phyloP scores from a whole-genome alignment of 1,284 basidiomycete species.

The Pterulicium gracile region DNA sequence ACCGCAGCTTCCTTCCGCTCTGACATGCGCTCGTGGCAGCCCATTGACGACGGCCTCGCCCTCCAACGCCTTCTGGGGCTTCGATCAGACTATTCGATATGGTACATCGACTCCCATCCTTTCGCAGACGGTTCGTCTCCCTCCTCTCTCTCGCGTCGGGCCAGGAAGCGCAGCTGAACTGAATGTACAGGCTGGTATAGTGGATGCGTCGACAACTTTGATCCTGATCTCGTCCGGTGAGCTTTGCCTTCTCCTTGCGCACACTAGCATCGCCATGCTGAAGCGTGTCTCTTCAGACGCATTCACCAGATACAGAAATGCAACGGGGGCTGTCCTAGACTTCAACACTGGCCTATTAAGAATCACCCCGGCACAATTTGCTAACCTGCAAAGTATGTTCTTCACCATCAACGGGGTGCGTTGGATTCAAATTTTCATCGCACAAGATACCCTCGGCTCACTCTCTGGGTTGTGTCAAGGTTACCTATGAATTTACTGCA shows the following conservation, averaged over 20 bases:
- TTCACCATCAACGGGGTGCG: slow-evolving; percentile 29
- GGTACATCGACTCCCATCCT: slow-evolving; percentile 34
- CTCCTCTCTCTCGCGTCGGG: no score
- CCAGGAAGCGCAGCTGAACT: not conserved
- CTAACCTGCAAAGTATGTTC: slow-evolving; percentile 26
- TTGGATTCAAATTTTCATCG: not conserved
- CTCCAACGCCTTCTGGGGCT: slow-evolving; percentile 47
- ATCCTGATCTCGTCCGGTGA: not conserved
- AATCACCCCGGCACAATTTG: slow-evolving; percentile 25
- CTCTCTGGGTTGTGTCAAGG: slow-evolving; percentile 12
- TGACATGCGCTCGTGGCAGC: slow-evolving; percentile 16
- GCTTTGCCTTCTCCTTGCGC: not conserved
- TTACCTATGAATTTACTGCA: slow-evolving; percentile 26
- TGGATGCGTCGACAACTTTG: slow-evolving; percentile 44
- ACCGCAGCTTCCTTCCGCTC: slow-evolving; percentile 5
- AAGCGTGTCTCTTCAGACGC: slow-evolving; percentile 13
- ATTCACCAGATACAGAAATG: slow-evolving; percentile 18
- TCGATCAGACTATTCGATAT: slow-evolving; percentile 47
- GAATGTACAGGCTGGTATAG: slow-evolving; percentile 37
- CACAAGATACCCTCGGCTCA: not conserved
- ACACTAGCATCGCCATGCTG: slow-evolving; percentile 12
- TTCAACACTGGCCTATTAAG: slow-evolving; percentile 27
- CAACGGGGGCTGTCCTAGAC: slow-evolving; percentile 27
- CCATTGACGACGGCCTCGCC: slow-evolving; percentile 37
- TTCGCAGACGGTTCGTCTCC: slow-evolving; percentile 17